These are phyloP conservation scores for Talaromyces thailandensis DNA, from an alignment of 495 filamentous ascomycete genomes.

Conservation along the genomic window DNA sequence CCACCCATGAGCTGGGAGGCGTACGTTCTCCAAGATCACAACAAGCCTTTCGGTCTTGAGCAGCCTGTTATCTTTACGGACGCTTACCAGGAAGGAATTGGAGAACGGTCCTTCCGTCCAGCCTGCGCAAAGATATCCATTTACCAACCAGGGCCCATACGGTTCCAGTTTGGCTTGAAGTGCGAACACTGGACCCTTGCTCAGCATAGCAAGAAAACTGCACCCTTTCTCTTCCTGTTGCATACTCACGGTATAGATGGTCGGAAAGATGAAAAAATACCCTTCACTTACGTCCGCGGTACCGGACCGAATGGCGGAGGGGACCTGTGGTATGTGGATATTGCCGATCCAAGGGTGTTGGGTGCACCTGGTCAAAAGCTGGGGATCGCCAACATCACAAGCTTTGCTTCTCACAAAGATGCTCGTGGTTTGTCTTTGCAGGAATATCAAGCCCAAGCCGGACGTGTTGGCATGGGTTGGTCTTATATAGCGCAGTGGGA, in stretches of 20 bases:
- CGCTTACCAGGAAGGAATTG: conserved; percentile 48
- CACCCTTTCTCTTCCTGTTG: conserved; percentile 57
- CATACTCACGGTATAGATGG: conserved; percentile 58
- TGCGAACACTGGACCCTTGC: conserved; percentile 74
- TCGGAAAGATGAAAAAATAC: conserved; percentile 52
- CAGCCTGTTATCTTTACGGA: conserved; percentile 44
- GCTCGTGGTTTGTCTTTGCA: conserved; percentile 57
- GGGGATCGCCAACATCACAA: conserved; percentile 51
- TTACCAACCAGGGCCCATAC: conserved; percentile 38
- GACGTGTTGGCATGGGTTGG: conserved; percentile 52
- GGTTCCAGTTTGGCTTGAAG: conserved; percentile 67
- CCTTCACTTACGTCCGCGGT: conserved; percentile 39
- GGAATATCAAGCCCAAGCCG: conserved; percentile 55
- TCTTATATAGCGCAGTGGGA: conserved; percentile 61
- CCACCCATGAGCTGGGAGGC: conserved; percentile 62
- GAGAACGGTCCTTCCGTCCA: conserved; percentile 53
- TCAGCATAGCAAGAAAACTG: conserved; percentile 48
- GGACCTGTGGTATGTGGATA: conserved; percentile 68
- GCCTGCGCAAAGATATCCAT: conserved; percentile 47
- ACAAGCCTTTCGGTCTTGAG: conserved; percentile 27
- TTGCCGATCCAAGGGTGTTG: conserved; percentile 49
- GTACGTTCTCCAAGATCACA: conserved; percentile 53
- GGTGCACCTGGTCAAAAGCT: conserved; percentile 62
- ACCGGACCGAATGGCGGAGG: conserved; percentile 47
- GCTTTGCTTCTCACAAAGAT: conserved; percentile 48